Conservation (phyloP, 1,139 yeast species). For the Candida buenavistaensis region DNA sequence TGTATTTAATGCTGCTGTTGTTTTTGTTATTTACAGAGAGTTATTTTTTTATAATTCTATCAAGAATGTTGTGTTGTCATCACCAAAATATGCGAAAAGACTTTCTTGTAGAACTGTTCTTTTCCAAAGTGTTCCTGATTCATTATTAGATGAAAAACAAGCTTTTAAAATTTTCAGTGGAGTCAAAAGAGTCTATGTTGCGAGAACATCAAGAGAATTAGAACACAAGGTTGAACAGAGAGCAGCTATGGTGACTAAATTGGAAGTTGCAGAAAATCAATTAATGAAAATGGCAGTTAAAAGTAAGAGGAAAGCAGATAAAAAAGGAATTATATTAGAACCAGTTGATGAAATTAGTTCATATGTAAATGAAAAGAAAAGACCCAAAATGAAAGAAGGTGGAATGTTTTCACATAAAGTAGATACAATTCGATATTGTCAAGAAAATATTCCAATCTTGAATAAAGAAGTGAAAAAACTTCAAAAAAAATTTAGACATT, state of each 20-base stretch:
- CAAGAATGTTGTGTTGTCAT: conserved; percentile 76
- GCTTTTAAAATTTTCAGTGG: conserved; percentile 64
- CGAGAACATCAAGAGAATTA: conserved; percentile 65
- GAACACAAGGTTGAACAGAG: conserved; percentile 61
- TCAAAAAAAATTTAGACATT: conserved; percentile 47
- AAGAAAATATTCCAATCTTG: conserved; percentile 53
- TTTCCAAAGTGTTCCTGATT: conserved; percentile 77
- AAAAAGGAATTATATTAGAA: conserved; percentile 50
- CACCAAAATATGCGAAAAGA: conserved; percentile 75
- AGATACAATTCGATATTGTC: conserved; percentile 60
- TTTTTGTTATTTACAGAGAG: conserved; percentile 79
- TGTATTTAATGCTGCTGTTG: conserved; percentile 68
- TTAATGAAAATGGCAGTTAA: conserved; percentile 63
- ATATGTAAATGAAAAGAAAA: conserved; percentile 74
- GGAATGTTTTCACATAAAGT: conserved; percentile 56
- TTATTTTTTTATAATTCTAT: conserved; percentile 75
- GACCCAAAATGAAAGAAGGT: conserved; percentile 68
- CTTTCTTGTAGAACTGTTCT: conserved; percentile 78
- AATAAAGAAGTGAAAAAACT: conserved; percentile 53
- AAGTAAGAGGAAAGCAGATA: conserved; percentile 61
- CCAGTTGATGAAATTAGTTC: conserved; percentile 54
- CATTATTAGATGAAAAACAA: conserved; percentile 62
- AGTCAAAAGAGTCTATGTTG: conserved; percentile 72
- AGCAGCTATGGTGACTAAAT: conserved; percentile 55
- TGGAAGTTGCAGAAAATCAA: conserved; percentile 70